phyloP scores from a whole-genome alignment of 2,329 filamentous ascomycete species.

The Ampelomyces quisqualis region DNA sequence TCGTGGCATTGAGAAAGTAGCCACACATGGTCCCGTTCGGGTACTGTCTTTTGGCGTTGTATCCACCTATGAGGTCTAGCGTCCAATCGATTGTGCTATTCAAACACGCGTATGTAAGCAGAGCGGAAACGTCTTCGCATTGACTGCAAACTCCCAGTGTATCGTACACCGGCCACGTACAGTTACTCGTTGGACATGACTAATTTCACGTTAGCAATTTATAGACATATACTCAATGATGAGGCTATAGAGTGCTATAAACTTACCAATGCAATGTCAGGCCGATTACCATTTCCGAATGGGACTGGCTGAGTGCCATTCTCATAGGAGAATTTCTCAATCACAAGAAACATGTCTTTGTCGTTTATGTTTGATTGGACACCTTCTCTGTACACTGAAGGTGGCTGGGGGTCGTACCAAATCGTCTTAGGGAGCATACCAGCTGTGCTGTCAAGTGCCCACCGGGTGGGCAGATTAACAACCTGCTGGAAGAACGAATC shows the following conservation, averaged over 20 bases:
- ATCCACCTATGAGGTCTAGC: constrained; percentile 1
- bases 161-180: constrained; percentile 31
- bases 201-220: no score
- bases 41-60: neutral
- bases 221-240: neutral
- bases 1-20: constrained; percentile 27
- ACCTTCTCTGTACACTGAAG: neutral
- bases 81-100: constrained; percentile 21
- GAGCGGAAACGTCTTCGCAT: constrained; percentile 16
- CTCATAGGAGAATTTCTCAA: constrained; percentile 10
- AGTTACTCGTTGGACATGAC: constrained; percentile 34
- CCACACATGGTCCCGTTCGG: constrained; percentile 27
- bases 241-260: no score
- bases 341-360: constrained; percentile 3
- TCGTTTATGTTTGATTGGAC: neutral
- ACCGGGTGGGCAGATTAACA: constrained; percentile 26
- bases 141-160: constrained; percentile 29
- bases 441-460: constrained; percentile 9
- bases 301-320: constrained; percentile 24
- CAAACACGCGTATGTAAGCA: constrained; percentile 15
- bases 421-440: constrained; percentile 15
- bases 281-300: constrained; percentile 26
- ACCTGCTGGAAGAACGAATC: constrained; percentile 17
- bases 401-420: constrained; percentile 6
- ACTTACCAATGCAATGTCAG: constrained; percentile 19